Base-by-base conservation (phyloP, 257 asterid species). In the Nicotiana sylvestris region DNA sequence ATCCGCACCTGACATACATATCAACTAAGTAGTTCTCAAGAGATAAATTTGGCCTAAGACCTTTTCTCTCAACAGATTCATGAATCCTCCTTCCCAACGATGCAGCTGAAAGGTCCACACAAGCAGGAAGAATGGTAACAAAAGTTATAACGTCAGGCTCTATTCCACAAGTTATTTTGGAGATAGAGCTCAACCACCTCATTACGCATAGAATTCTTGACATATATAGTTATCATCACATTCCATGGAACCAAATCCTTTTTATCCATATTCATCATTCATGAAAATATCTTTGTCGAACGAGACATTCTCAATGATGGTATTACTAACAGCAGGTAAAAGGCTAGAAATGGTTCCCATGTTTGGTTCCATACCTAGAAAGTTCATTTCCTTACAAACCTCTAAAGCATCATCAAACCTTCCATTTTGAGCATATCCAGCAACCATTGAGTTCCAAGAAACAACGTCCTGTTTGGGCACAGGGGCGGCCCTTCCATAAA, bases 331-430 rank as follows among this genome's bases (percentile, higher is more conserved):
- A 55, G 96, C 98, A 49, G 97, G 97, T 17, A 90, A 89, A 66
- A 94, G 93, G 91, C 98, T 94, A 65, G 98, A 98, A 97, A 94
- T 92, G 53, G 97, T 92, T 81, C 97, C 97, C 3, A 92, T 87
- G 85, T 96, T 86, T 56, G 95, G 96, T 49, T 85, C 84, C 70
- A 91, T 10, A 9, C 91, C 92, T 77, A 85, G 81, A 4, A 84
- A 46, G 68, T 85, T 88, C 97, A 94, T 96, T 81, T 94, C 97
- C 82, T 84, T 89, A 77, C 99, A 94, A 33, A 92, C 91, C 66
- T 88, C 90, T 55, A 94, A 78, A 9, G 97, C 97, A 76, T 92
- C 92, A 78, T 95, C 91, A 81, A 94, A 92, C 76, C 85, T 82
- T 25, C 94, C 95, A 83, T 84, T 94, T 78, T 89, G 92, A 4